phyloP scores from a whole-genome alignment of 768 basidiomycete genomes.

The Crucibulum laeve region DNA sequence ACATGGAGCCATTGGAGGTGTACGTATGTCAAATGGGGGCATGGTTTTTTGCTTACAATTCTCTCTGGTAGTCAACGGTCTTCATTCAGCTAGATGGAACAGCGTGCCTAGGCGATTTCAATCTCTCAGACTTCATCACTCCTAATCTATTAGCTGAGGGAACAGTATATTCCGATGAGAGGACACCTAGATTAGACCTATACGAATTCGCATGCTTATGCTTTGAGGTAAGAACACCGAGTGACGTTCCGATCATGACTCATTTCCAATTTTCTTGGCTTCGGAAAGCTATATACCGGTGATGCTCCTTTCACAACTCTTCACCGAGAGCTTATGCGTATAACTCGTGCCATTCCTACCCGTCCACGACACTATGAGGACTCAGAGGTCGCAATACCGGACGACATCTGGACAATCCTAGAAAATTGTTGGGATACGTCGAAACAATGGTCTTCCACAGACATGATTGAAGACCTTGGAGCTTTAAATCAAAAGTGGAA shows the following conservation, averaged over 20 bases:
- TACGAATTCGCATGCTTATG: too few relatives aligned
- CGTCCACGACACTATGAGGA: background rate
- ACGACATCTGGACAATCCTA: background rate
- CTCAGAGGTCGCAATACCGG: background rate
- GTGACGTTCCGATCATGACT: too few relatives aligned
- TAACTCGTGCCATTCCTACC: background rate
- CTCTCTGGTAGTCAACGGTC: background rate
- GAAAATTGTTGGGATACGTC: background rate
- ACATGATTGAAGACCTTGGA: background rate
- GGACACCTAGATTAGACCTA: background rate
- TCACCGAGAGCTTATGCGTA: background rate
- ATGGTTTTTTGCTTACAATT: background rate
- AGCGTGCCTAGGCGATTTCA: slow-evolving; percentile 12
- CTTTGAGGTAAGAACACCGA: too few relatives aligned
- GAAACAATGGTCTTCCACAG: background rate
- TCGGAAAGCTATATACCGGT: background rate
- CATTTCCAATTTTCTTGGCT: background rate
- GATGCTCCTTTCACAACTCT: background rate
- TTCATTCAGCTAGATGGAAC: slow-evolving; percentile 11
- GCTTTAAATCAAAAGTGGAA: background rate
- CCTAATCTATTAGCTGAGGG: too few relatives aligned
- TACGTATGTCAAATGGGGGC: background rate
- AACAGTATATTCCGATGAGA: background rate
- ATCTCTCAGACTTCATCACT: slow-evolving; percentile 10
- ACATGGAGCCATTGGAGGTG: background rate